Percentiles rank a stretch among this genome's conserved stretches.
phyloP scores from a whole-genome alignment of 2,329 filamentous ascomycete species.

The Lachnellula suecica region DNA sequence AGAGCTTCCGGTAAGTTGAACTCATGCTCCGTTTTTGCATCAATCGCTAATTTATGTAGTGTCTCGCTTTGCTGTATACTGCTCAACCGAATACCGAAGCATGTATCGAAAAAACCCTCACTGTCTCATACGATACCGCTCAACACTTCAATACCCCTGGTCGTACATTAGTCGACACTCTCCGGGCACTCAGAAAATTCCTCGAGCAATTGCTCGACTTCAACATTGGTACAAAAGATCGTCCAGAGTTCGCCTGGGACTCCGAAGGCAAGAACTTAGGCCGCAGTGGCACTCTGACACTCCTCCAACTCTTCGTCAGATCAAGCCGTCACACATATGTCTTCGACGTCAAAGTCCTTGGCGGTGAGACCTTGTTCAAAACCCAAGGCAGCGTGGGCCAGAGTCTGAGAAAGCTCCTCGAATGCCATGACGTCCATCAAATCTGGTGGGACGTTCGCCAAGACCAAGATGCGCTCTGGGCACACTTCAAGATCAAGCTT shows the following conservation, averaged over 20 bases:
- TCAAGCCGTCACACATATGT: not conserved
- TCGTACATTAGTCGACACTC: not conserved
- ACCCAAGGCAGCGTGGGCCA: not conserved
- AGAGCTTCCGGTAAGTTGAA: too few relatives aligned
- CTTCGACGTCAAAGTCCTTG: not conserved
- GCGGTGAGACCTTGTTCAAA: not conserved
- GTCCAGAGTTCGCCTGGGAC: not conserved
- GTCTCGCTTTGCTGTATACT: not conserved
- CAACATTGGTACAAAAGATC: not conserved
- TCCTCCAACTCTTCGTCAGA: not conserved
- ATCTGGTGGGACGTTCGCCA: slow-evolving; percentile 47
- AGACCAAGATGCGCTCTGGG: slow-evolving; percentile 54
- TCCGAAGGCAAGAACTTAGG: not conserved
- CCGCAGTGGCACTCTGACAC: not conserved
- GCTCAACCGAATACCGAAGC: too few relatives aligned
- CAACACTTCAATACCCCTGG: not conserved
- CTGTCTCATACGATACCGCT: not conserved
- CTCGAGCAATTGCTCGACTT: not conserved
- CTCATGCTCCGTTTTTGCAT: too few relatives aligned
- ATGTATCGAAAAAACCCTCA: not conserved
- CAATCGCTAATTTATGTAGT: not conserved
- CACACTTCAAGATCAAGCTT: slow-evolving; percentile 42
- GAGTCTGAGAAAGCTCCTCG: not conserved
- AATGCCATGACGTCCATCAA: not conserved
- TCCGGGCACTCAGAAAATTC: not conserved